A percentile compares a stretch with the other conserved stretches of the same genome.
Evolutionary conservation across 306 rosid genomes (phyloP).

Genomic region (Citrullus amarus): DNA sequence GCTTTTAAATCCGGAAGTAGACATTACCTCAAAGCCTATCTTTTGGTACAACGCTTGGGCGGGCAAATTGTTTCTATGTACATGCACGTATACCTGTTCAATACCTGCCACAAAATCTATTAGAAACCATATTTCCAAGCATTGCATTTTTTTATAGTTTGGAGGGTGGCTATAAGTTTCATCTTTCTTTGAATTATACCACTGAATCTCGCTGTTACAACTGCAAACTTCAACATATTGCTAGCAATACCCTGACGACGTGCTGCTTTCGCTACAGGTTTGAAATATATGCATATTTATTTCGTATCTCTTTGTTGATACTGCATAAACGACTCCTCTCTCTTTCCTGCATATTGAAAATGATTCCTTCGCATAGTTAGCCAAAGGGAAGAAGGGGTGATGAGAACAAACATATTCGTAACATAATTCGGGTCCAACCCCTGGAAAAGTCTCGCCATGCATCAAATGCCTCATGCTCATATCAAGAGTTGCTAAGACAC

Average conservation of each 20-base stretch:
- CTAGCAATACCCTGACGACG: constrained; percentile 77
- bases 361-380: neutral
- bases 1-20: neutral
- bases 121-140: neutral
- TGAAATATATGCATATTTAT: constrained; percentile 67
- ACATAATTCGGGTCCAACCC: constrained; percentile 32
- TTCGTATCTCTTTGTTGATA: constrained; percentile 33
- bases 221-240: constrained; percentile 74
- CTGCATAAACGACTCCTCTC: constrained; percentile 47
- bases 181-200: constrained; percentile 27
- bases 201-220: constrained; percentile 42
- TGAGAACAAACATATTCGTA: neutral
- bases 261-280: constrained; percentile 64
- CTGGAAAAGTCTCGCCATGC: constrained; percentile 86
- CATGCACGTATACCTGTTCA: constrained; percentile 62
- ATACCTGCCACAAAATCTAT: constrained; percentile 30
- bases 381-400: neutral
- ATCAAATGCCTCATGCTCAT: constrained; percentile 51
- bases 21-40: constrained; percentile 74
- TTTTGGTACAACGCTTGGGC: constrained; percentile 53
- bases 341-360: constrained; percentile 39
- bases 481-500: constrained; percentile 89
- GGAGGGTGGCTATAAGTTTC: neutral
- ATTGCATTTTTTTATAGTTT: neutral
- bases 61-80: constrained; percentile 39